Evolutionary conservation across 805 yeast genomes (phyloP).

Genomic region (Starmerella kuoi): DNA sequence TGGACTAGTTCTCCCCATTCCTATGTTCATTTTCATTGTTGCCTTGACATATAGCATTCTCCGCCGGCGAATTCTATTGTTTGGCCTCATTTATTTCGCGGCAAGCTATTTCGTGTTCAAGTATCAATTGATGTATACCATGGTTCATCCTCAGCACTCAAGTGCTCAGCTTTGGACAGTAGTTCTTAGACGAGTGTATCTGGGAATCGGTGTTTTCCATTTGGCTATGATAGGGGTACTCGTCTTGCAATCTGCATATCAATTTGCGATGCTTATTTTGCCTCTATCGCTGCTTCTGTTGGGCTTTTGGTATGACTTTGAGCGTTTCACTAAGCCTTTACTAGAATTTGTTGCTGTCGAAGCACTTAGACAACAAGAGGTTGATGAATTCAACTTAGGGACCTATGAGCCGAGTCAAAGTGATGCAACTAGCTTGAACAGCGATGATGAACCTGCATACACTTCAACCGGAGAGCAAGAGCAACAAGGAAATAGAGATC

Average conservation of each 20-base stretch:
- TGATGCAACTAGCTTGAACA: neutral
- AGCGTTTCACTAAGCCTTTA: constrained; percentile 67
- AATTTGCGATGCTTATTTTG: constrained; percentile 53
- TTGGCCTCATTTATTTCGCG: constrained; percentile 73
- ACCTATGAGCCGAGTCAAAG: constrained; percentile 8
- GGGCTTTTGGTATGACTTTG: constrained; percentile 64
- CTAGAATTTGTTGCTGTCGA: constrained; percentile 77
- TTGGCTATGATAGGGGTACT: constrained; percentile 86
- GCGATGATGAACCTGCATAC: neutral
- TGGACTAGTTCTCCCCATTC: constrained; percentile 85
- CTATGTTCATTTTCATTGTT: constrained; percentile 71
- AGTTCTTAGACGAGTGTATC: constrained; percentile 64
- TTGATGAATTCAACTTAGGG: constrained; percentile 7
- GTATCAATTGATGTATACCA: constrained; percentile 77
- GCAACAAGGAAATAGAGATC: neutral
- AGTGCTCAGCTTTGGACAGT: constrained; percentile 96
- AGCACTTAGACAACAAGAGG: constrained; percentile 34
- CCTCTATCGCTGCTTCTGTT: constrained; percentile 68
- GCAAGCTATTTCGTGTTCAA: constrained; percentile 83
- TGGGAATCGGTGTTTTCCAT: constrained; percentile 76
- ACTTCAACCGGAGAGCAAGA: neutral
- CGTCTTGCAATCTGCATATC: constrained; percentile 67
- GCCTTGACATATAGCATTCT: constrained; percentile 79
- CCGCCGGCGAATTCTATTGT: constrained; percentile 73
- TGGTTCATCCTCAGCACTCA: constrained; percentile 92